These are phyloP conservation scores for Besnoitia besnoiti DNA, from an alignment of 169 alveolate genomes.

Conservation along the genomic window DNA sequence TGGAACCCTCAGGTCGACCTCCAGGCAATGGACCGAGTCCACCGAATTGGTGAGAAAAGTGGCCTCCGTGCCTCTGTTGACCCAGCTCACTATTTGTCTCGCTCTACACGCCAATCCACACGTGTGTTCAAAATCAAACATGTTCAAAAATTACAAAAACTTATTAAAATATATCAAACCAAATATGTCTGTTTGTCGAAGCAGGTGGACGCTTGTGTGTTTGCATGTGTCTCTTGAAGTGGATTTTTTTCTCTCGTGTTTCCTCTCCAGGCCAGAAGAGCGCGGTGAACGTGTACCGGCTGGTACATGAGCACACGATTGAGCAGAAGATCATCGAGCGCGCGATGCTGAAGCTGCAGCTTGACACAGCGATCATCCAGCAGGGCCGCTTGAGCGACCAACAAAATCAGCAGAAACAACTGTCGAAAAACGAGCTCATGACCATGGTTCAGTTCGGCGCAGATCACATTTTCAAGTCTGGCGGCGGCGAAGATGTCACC, in stretches of 20 bases:
- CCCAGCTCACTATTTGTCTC: too few relatives aligned
- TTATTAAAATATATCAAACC: not conserved
- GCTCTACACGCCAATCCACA: too few relatives aligned
- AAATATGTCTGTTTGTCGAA: not conserved
- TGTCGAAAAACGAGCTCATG: conserved; percentile 69
- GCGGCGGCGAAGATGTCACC: conserved; percentile 73
- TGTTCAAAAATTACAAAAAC: too few relatives aligned
- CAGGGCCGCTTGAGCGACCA: conserved; percentile 91
- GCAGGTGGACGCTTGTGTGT: not conserved
- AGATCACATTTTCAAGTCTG: conserved; percentile 77
- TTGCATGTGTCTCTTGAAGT: not conserved
- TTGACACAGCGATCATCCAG: conserved; percentile 96
- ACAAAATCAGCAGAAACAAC: conserved; percentile 55
- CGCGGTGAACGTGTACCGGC: conserved; percentile 94
- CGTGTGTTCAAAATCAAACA: too few relatives aligned
- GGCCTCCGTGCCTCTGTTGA: too few relatives aligned
- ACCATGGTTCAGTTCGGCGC: conserved; percentile 82
- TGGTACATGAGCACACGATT: conserved; percentile 95
- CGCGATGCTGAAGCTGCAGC: conserved; percentile 94
- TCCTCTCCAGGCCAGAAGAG: conserved; percentile 91
- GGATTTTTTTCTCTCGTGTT: too few relatives aligned
- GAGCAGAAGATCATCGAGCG: conserved; percentile 97
- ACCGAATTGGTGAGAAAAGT: conserved; percentile 93
- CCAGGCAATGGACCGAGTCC: conserved; percentile 95
- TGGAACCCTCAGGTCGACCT: conserved; percentile 95